Conservation (phyloP, 2,329 filamentous ascomycete genomes). For the Thelonectria rubi region DNA sequence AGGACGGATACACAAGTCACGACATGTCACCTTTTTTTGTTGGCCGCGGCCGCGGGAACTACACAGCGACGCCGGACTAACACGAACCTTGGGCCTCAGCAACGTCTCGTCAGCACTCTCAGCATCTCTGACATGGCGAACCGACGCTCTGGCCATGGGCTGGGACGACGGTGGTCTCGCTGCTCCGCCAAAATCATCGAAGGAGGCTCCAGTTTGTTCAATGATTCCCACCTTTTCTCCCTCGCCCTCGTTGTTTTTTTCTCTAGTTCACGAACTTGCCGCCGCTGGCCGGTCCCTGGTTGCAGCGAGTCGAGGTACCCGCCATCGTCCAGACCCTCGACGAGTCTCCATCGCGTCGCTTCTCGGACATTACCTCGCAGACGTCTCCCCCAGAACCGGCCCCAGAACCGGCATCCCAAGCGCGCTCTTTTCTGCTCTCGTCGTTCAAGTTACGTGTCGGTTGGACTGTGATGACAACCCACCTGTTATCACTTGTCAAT, state of each 20-base stretch:
- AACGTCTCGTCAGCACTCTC: conserved; percentile 29
- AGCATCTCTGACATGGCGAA: conserved; percentile 5
- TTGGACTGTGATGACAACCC: conserved; percentile 36
- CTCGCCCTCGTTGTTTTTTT: conserved; percentile 21
- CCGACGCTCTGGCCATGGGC: conserved; percentile 29
- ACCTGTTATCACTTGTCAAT: conserved; percentile 39
- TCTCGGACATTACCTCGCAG: conserved; percentile 39
- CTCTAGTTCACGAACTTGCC: conserved; percentile 37
- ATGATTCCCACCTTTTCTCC: conserved; percentile 27
- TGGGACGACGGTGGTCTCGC: conserved; percentile 28
- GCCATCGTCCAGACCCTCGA: conserved; percentile 27
- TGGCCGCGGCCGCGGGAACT: too few relatives aligned
- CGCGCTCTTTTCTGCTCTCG: conserved; percentile 38
- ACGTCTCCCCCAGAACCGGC: conserved; percentile 21
- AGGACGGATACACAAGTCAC: too few relatives aligned
- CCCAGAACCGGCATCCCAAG: conserved; percentile 26
- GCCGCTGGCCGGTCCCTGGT: conserved; percentile 40
- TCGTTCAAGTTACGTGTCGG: conserved; percentile 35
- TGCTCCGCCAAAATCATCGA: conserved; percentile 30
- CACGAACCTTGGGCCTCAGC: conserved; percentile 11
- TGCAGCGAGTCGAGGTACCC: conserved; percentile 28
- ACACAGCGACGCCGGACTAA: not conserved
- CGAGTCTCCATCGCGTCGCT: conserved; percentile 30
- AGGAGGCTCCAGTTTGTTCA: conserved; percentile 28
- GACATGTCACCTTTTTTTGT: too few relatives aligned